These are phyloP conservation scores for Quercus ilex DNA, from an alignment of 306 rosid genomes.

Conservation along the genomic window DNA sequence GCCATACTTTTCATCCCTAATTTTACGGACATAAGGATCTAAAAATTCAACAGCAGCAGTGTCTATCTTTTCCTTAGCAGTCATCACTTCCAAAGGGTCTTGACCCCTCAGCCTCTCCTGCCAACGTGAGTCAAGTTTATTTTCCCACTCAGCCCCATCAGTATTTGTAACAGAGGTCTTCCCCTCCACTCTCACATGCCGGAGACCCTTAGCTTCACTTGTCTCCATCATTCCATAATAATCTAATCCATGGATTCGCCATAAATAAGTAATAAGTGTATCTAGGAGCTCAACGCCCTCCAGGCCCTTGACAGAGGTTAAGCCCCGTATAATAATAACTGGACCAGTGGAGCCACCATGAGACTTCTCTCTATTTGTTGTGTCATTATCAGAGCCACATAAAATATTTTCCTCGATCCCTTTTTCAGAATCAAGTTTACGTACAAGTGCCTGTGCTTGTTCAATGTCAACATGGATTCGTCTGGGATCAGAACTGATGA, in stretches of 20 bases:
- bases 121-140: slow-evolving; percentile 82
- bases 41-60: slow-evolving; percentile 78
- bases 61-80: slow-evolving; percentile 95
- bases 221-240: slow-evolving; percentile 94
- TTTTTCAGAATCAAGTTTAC: slow-evolving; percentile 84
- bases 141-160: slow-evolving; percentile 86
- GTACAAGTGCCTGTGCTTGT: slow-evolving; percentile 83
- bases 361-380: slow-evolving; percentile 60
- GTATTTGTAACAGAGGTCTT: slow-evolving; percentile 38
- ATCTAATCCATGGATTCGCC: slow-evolving; percentile 95
- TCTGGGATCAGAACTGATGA: slow-evolving; percentile 76
- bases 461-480: slow-evolving; percentile 76
- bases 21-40: slow-evolving; percentile 90
- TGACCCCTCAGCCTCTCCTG: slow-evolving; percentile 80
- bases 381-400: slow-evolving; percentile 60
- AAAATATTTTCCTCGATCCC: slow-evolving; percentile 80
- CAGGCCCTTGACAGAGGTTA: slow-evolving; percentile 88
- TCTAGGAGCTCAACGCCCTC: slow-evolving; percentile 93
- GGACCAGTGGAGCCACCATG: slow-evolving; percentile 78
- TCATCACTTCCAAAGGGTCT: slow-evolving; percentile 93
- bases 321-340: slow-evolving; percentile 72
- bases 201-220: slow-evolving; percentile 78
- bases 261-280: slow-evolving; percentile 84
- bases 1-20: slow-evolving; percentile 97
- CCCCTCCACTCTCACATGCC: slow-evolving; percentile 83